Evolutionary conservation across 2,329 filamentous ascomycete genomes (phyloP), one percentile per base, ranked within the genome.

Genomic region (Helicocarpus griseus): DNA sequence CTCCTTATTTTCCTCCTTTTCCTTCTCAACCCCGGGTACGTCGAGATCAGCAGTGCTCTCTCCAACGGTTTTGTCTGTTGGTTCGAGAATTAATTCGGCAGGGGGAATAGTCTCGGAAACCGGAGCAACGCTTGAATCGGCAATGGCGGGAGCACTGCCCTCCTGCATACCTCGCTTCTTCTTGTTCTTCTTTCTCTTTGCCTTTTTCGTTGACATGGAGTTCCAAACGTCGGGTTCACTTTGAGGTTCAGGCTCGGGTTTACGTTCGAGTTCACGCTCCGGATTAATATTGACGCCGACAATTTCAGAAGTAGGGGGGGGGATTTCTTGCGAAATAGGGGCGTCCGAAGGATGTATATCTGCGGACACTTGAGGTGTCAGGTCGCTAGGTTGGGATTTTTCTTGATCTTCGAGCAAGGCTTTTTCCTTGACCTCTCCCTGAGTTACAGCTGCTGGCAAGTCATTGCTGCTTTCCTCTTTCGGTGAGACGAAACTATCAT

Each of bases 1-100:
- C 38, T 55, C 58, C 24, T 57, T 58, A 53, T 61, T 61, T 49
- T 56, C 52, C 49, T 56, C 58, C 28, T 48, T 48, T 17, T 24
- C 33, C 38, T 53, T 53, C 17, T 39, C 52, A 19, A 9, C 50
- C n/a, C 29, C 21, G 6, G 47, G 35, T 19, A 40, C 5, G 22
- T 28, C 22, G 35, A 33, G 31, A 26, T 26, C 19, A 21, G 13
- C 17, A 26, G 31, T 26, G 3, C 26, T 13, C 36, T 26, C 31
- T 11, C 26, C 45, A 6, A 47, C 11, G 36, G 11, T 17, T 47
- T 47, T 36, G 29, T 31, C 13, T 9, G 19, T 26, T 28, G 14
- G 31, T 3, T 47, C 45, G 9, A 7, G 19, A 6, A 5, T 47
- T 5, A 11, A 14, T 19, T 47, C 21, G 21, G 22, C 5, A 7